A percentile compares a stretch with the other conserved stretches of the same genome.
These are phyloP conservation scores for Quercus tomentella DNA, from an alignment of 331 rosid species.

Conservation along the genomic window DNA sequence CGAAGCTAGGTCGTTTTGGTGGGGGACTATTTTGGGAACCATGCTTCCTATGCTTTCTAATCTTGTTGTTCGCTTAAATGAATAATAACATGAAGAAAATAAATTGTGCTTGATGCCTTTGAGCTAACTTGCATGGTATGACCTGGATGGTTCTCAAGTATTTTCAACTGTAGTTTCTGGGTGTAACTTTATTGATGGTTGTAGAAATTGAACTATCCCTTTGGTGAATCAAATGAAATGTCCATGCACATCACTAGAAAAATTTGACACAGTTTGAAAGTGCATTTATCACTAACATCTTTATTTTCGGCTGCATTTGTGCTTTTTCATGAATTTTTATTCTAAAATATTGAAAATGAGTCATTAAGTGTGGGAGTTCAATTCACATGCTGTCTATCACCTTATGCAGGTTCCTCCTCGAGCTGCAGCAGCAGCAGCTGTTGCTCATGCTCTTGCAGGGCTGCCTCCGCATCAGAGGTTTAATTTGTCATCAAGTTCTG, in stretches of 20 bases:
- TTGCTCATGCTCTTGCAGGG: constrained; percentile 97
- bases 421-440: constrained; percentile 97
- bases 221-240: not conserved
- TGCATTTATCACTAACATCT: not conserved
- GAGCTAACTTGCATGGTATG: not conserved
- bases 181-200: not conserved
- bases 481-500: constrained; percentile 82
- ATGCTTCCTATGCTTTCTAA: not conserved
- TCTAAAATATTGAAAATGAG: not conserved
- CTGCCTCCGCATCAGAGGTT: constrained; percentile 93
- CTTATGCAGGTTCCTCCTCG: constrained; percentile 88
- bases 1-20: not conserved
- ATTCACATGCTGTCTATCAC: constrained; percentile 27
- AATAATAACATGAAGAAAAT: not conserved
- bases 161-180: not conserved
- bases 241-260: not conserved
- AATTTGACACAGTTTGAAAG: not conserved
- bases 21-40: not conserved
- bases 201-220: not conserved
- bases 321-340: not conserved
- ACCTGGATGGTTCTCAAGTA: not conserved
- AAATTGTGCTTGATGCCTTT: not conserved
- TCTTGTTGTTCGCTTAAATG: not conserved
- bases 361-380: constrained; percentile 1
- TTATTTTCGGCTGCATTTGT: not conserved